Evolutionary conservation across 345 rosid genomes (phyloP).

Genomic region (Hypericum perforatum): DNA sequence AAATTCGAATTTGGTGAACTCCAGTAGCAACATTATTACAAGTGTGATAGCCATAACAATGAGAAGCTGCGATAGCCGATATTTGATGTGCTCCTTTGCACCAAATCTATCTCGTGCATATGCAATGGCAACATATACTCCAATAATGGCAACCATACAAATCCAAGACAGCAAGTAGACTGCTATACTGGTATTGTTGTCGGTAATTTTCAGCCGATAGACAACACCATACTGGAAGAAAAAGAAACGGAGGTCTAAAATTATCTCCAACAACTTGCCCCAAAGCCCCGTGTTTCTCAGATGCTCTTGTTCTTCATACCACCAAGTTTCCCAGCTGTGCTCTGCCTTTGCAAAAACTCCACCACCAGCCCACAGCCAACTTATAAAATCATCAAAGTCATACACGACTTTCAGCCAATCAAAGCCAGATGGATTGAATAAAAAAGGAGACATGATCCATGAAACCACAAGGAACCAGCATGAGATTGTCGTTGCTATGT

Average conservation of each 20-base stretch:
- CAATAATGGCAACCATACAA: constrained; percentile 45
- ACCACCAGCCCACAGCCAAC: constrained; percentile 64
- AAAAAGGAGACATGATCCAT: constrained; percentile 83
- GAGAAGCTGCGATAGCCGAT: constrained; percentile 59
- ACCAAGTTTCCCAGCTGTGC: constrained; percentile 91
- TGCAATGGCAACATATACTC: constrained; percentile 39
- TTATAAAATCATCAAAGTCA: constrained; percentile 66
- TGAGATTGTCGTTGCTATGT: constrained; percentile 61
- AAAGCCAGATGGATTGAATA: constrained; percentile 83
- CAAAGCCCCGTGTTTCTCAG: constrained; percentile 54
- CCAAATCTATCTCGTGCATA: constrained; percentile 66
- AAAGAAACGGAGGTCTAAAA: constrained; percentile 75
- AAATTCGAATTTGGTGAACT: constrained; percentile 36
- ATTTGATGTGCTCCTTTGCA: constrained; percentile 57
- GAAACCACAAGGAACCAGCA: constrained; percentile 87
- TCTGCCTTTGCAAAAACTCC: constrained; percentile 56
- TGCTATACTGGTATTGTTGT: constrained; percentile 25
- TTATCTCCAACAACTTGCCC: constrained; percentile 69
- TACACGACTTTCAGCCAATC: constrained; percentile 92
- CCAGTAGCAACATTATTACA: constrained; percentile 39
- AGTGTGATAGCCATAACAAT: constrained; percentile 35
- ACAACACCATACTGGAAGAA: constrained; percentile 87
- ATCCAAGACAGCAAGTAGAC: constrained; percentile 74
- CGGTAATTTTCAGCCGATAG: constrained; percentile 47
- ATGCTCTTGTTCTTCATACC: constrained; percentile 85